Conservation (phyloP, 2,329 filamentous ascomycete species). For the Exophiala alcalophila region DNA sequence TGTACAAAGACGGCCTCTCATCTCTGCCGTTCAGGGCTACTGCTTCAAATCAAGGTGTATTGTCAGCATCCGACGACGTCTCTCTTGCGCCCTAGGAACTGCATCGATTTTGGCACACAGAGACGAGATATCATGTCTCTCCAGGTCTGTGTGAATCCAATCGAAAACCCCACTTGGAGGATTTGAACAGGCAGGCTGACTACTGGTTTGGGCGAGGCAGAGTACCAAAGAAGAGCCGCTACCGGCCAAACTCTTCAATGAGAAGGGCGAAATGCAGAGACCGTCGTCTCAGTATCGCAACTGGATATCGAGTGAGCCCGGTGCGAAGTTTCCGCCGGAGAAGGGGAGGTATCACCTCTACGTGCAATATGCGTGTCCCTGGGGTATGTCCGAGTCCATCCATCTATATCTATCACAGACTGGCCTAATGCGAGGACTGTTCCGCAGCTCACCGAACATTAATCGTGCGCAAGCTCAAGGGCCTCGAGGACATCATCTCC, state of each 20-base stretch:
- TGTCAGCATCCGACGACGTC: no score
- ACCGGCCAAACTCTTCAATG: constrained; percentile 52
- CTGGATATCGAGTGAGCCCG: constrained; percentile 68
- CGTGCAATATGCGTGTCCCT: constrained; percentile 88
- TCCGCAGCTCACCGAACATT: constrained; percentile 50
- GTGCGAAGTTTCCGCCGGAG: constrained; percentile 75
- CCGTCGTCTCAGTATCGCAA: constrained; percentile 77
- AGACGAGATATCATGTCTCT: no score
- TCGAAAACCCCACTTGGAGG: no score
- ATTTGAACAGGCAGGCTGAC: no score
- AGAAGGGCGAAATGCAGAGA: constrained; percentile 89
- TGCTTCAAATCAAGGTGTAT: no score
- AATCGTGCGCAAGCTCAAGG: constrained; percentile 50
- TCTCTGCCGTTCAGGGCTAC: no score
- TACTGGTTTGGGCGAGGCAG: constrained; percentile 30
- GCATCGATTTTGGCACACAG: no score
- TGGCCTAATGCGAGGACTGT: no score
- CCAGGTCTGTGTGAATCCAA: constrained; percentile 1
- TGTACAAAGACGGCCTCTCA: no score
- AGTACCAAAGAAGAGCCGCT: constrained; percentile 75
- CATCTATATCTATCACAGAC: constrained; percentile 32
- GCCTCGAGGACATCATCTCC: constrained; percentile 50
- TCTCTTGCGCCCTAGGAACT: no score
- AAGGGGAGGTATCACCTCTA: constrained; percentile 90
- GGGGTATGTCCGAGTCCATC: constrained; percentile 51